A percentile compares a stretch with the other conserved stretches of the same genome.
Conservation (phyloP, 768 basidiomycete genomes). For the Hygrophorus russula region DNA sequence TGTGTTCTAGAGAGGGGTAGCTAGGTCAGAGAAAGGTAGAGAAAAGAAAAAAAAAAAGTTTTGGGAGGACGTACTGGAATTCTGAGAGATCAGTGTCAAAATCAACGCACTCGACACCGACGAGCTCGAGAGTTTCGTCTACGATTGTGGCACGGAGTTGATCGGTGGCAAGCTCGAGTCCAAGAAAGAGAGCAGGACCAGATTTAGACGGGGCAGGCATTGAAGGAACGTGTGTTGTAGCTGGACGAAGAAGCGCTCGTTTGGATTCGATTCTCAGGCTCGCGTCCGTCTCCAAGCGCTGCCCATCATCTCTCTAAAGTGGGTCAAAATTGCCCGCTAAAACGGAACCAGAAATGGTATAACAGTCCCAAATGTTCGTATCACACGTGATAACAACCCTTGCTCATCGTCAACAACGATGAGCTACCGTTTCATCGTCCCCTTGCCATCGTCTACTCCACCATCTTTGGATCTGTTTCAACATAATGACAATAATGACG, state of each 20-base stretch:
- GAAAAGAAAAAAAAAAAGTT: slow-evolving; percentile 20
- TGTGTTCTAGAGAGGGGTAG: slow-evolving; percentile 50
- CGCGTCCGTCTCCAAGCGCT: slow-evolving; percentile 6
- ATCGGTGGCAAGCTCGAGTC: slow-evolving; percentile 78
- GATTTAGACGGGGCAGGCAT: slow-evolving; percentile 35
- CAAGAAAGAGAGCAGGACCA: slow-evolving; percentile 57
- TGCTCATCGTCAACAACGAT: no score
- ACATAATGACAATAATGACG: no score
- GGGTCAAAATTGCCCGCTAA: slow-evolving; percentile 27
- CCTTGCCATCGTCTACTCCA: no score
- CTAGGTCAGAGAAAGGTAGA: slow-evolving; percentile 11
- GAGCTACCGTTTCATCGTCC: no score
- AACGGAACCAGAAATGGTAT: slow-evolving; percentile 22
- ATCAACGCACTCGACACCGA: slow-evolving; percentile 74
- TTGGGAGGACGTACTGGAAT: no score
- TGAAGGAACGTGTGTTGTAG: background rate
- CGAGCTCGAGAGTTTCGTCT: slow-evolving; percentile 71
- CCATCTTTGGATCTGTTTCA: no score
- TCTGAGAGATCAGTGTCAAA: slow-evolving; percentile 73
- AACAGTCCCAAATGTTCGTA: no score
- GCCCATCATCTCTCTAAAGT: slow-evolving; percentile 19
- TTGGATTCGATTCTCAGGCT: slow-evolving; percentile 8
- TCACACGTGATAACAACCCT: no score
- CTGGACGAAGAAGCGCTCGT: background rate
- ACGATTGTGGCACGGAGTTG: slow-evolving; percentile 76